These are phyloP conservation scores for Fusarium miscanthi DNA, from an alignment of 2,329 filamentous ascomycete genomes.

Conservation along the genomic window DNA sequence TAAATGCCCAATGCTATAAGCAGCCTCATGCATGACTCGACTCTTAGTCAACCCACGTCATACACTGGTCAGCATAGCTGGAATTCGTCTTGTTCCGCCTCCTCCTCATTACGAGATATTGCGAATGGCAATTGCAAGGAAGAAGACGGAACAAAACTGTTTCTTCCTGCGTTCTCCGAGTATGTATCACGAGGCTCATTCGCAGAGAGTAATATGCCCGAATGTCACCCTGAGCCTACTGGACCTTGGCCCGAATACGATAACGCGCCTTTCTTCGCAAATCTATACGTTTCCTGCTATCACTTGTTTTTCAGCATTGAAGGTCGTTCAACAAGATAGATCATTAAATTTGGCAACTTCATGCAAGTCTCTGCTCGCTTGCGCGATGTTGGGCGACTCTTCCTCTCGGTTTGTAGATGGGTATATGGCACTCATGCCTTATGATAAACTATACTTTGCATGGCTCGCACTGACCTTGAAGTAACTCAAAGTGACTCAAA, in stretches of 20 bases:
- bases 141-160: background rate
- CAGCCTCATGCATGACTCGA: conserved; percentile 7
- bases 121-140: background rate
- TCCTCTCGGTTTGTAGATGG: background rate
- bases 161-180: background rate
- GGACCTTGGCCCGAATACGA: background rate
- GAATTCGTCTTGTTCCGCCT: background rate
- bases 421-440: background rate
- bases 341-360: fast-evolving
- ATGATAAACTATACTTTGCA: background rate
- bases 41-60: conserved; percentile 1
- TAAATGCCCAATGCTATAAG: background rate
- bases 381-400: background rate
- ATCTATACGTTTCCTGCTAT: too few relatives aligned
- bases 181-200: background rate
- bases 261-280: background rate
- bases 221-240: background rate
- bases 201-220: background rate
- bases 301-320: fast-evolving
- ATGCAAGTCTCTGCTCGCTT: too few relatives aligned
- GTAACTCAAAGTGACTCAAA: fast-evolving
- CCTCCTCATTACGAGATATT: too few relatives aligned
- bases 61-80: background rate
- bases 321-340: fast-evolving
- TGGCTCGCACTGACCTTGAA: background rate